Evolutionary conservation across 139 green algal species (phyloP), one percentile per base, ranked within the genome.

Genomic region (Ostreobium quekettii): DNA sequence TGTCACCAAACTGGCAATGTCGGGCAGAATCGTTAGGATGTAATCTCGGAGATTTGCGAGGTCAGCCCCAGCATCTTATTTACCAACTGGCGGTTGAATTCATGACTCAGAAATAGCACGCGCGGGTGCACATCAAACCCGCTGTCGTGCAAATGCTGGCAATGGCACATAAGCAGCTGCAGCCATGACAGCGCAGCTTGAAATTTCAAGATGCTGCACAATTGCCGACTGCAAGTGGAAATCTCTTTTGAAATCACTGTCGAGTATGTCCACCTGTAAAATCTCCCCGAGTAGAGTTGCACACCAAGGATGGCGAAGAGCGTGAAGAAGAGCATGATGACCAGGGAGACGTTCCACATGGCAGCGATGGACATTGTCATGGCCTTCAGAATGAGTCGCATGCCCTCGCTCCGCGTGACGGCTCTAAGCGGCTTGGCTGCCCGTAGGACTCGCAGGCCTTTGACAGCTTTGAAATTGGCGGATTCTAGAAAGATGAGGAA

Each of bases 261-360:
- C n/a, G n/a, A n/a, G n/a, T n/a, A n/a, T 5, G 28, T 31, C 56
- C 58, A 76, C 64, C 29, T 70, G 65, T 70, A 73, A 28, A 77
- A 59, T 5, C 38, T 37, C 15, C 83, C 84, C 19, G 60, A 78
- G 73, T 91, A 88, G 7, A 93, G 80, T 71, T 93, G 85, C 46
- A 90, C 79, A 4, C 87, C 89, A 38, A 96, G 74, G 62, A 94
- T 92, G 67, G 81, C 87, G 73, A 94, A 96, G 47, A 96, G 86
- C 39, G 89, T 32, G 74, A 91, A 89, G 60, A 88, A 85, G 2
- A 96, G 77, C 42, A 86, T 37, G 29, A 80, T 74, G 15, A 96
- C 74, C 2, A 91, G 62, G 65, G 78, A 78, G 2, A 96, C 86
- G 58, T 94, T 93, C 63, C 60, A 81, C 81, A 93, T 89, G 36